These are phyloP conservation scores for Nasturtium officinale DNA, from an alignment of 345 rosid genomes.

Conservation along the genomic window DNA sequence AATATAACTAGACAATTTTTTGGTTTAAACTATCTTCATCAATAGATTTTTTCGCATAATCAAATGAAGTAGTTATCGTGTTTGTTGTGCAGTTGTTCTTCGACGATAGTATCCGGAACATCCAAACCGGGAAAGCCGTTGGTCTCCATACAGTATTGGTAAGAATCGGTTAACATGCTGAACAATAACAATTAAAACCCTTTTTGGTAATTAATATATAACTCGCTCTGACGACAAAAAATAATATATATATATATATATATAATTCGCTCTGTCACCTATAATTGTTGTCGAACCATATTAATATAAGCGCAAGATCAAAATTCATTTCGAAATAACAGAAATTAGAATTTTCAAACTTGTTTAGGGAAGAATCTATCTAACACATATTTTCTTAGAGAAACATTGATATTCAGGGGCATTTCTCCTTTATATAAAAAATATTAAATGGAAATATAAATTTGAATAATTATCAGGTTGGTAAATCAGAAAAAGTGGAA, in stretches of 20 bases:
- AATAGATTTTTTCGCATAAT: neutral
- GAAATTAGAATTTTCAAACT: neutral
- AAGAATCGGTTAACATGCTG: constrained; percentile 33
- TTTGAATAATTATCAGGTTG: constrained; percentile 56
- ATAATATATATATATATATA: too few relatives aligned
- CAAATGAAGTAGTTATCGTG: neutral
- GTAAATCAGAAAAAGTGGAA: constrained; percentile 58
- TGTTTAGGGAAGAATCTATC: neutral
- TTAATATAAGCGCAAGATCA: neutral
- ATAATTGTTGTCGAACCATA: too few relatives aligned
- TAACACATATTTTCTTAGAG: neutral
- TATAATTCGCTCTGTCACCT: neutral
- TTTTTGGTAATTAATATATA: too few relatives aligned
- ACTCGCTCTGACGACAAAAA: too few relatives aligned
- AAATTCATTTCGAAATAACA: neutral
- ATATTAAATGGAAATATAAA: neutral
- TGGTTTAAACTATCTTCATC: neutral
- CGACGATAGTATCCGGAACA: constrained; percentile 81
- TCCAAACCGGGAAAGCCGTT: constrained; percentile 61
- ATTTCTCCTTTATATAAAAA: neutral
- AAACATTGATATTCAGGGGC: neutral
- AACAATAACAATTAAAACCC: neutral
- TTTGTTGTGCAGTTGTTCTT: constrained; percentile 65
- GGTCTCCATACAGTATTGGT: constrained; percentile 86
- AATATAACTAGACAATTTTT: neutral